Evolutionary conservation across 805 yeast genomes (phyloP), one percentile per base, ranked within the genome.

Genomic region (Hagleromyces aurorensis): DNA sequence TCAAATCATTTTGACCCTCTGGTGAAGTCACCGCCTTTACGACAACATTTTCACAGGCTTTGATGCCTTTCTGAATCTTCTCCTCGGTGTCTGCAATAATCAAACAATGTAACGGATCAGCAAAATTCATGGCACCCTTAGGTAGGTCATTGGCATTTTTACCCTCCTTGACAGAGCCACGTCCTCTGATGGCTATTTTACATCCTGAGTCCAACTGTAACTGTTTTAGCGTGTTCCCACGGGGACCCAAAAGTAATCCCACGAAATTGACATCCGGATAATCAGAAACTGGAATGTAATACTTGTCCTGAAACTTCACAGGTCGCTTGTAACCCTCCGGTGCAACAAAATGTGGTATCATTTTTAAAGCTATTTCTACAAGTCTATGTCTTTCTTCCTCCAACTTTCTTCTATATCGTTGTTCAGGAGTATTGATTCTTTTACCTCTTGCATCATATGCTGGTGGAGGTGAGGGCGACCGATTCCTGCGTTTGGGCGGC

Each of bases 131-230:
- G 18, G 70, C 70, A 10, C 63, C 65, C 23, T 67, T 62, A 4
- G 69, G 64, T 10, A 66, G 51, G 21, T 64, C 67, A 8, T 64
- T 48, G 1, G 71, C 59, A 34, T 71, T 70, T 52, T 76, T 80
- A 18, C 97, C 97, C 49, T 84, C 94, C 50, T 89, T 89, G 12
- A 86, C 94, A 1, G 96, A 87, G 0, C 99, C 99, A 43, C 81
- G 77, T 16, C 99, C 99, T 43, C 99, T 67, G 28, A 91, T 82
- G 3, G 87, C 93, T 36, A 91, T 79, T 41, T 70, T 73, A 11
- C 97, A 96, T 1, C 95, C 95, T 21, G 94, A 78, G 28, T 79
- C 76, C 16, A 72, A 76, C 51, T 89, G 94, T 56, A 93, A 60
- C 44, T 74, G 72, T 37, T 82, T 72, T 44, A 89, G 59, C 0